These are phyloP conservation scores for Serpula lacrymans DNA, from an alignment of 768 basidiomycete genomes.

Conservation along the genomic window DNA sequence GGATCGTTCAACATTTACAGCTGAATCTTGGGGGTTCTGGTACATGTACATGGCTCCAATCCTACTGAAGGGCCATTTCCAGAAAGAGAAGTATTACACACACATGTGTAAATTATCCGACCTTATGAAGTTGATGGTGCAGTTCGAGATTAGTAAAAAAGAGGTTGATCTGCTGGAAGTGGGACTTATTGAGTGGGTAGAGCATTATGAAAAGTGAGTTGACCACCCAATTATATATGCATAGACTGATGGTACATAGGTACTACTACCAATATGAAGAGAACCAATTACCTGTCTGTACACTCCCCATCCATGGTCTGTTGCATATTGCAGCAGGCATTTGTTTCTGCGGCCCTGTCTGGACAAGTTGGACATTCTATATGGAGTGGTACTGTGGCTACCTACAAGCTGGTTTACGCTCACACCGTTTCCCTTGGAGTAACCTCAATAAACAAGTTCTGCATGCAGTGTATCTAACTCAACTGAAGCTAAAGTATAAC, in stretches of 20 bases:
- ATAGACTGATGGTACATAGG: neutral
- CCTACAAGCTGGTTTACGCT: neutral
- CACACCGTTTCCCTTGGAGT: neutral
- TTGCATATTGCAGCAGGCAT: neutral
- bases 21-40: conserved; percentile 15
- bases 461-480: neutral
- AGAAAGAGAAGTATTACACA: conserved; percentile 4
- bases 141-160: conserved; percentile 1
- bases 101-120: neutral
- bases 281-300: neutral
- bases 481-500: conserved; percentile 1
- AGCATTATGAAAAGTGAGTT: neutral
- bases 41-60: conserved; percentile 10
- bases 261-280: conserved; percentile 4
- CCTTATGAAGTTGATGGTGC: conserved; percentile 2
- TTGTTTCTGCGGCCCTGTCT: neutral
- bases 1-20: conserved; percentile 8
- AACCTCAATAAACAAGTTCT: neutral
- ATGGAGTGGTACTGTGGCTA: neutral
- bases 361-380: conserved; percentile 3
- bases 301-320: conserved; percentile 2
- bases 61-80: conserved; percentile 8
- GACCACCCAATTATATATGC: neutral
- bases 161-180: neutral
- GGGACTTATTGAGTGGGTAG: neutral